Evolutionary conservation across 2,329 filamentous ascomycete genomes (phyloP).

Genomic region (Colletotrichum sp.): DNA sequence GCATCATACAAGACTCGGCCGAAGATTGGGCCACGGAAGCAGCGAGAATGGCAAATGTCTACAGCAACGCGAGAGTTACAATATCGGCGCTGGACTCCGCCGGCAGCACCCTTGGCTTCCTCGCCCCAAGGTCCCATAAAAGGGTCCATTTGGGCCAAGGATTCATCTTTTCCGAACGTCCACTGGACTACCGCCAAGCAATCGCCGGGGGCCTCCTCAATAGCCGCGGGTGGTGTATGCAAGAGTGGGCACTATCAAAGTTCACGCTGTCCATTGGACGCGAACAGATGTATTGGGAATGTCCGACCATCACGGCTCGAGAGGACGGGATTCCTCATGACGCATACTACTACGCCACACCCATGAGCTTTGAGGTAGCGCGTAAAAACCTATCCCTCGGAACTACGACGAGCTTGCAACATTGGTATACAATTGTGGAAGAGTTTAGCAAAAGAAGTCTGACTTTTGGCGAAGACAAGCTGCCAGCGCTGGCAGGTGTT

Average conservation of each 20-base stretch:
- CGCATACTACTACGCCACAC: background rate
- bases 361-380: accelerated
- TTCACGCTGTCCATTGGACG: background rate
- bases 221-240: background rate
- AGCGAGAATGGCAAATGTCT: constrained; percentile 20
- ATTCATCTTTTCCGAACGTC: accelerated
- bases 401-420: accelerated
- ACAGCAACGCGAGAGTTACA: constrained; percentile 19
- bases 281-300: constrained; percentile 22
- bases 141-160: accelerated
- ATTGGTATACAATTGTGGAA: background rate
- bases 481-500: background rate
- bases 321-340: background rate
- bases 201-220: background rate
- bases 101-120: background rate
- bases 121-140: background rate
- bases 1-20: constrained; percentile 31
- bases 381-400: accelerated
- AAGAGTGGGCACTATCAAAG: background rate
- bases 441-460: background rate
- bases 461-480: accelerated
- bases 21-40: constrained; percentile 23
- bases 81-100: background rate
- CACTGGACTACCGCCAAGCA: background rate
- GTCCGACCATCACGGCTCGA: background rate